Percentiles rank a stretch among this genome's conserved stretches.
Evolutionary conservation across 768 basidiomycete genomes (phyloP).

Genomic region (Saitozyma sp.): DNA sequence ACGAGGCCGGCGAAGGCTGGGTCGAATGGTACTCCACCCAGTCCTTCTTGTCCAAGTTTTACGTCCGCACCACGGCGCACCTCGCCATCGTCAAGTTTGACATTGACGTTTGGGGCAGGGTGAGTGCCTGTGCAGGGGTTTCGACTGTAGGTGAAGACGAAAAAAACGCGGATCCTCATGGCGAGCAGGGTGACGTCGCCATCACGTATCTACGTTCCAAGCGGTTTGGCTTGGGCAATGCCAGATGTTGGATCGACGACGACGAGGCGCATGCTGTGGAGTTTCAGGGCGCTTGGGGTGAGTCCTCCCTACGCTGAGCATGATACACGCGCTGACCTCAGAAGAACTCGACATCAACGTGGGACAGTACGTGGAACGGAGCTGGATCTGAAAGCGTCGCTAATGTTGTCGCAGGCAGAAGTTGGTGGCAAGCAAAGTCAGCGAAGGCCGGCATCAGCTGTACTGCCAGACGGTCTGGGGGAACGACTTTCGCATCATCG

Average conservation of each 20-base stretch:
- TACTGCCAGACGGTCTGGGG: background rate
- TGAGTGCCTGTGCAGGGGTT: no score
- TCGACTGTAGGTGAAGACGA: no score
- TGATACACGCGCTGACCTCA: background rate
- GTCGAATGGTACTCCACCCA: no score
- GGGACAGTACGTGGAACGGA: background rate
- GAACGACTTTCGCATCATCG: background rate
- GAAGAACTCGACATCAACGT: background rate
- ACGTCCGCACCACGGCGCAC: no score
- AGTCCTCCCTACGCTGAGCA: background rate
- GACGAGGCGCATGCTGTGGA: background rate
- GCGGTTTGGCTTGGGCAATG: background rate
- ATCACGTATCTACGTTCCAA: background rate
- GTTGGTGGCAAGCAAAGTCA: background rate
- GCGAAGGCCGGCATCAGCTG: background rate
- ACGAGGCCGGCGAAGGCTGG: no score
- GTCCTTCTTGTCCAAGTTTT: no score
- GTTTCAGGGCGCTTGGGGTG: background rate
- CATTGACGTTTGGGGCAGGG: no score
- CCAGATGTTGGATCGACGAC: background rate
- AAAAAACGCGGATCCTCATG: no score
- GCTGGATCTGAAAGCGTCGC: background rate
- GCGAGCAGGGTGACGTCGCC: background rate
- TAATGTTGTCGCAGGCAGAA: no score
- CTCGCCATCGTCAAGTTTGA: no score